A percentile compares a stretch with the other conserved stretches of the same genome.
These are phyloP conservation scores for Lepidium aucheri DNA, from an alignment of 345 rosid species.

Conservation along the genomic window DNA sequence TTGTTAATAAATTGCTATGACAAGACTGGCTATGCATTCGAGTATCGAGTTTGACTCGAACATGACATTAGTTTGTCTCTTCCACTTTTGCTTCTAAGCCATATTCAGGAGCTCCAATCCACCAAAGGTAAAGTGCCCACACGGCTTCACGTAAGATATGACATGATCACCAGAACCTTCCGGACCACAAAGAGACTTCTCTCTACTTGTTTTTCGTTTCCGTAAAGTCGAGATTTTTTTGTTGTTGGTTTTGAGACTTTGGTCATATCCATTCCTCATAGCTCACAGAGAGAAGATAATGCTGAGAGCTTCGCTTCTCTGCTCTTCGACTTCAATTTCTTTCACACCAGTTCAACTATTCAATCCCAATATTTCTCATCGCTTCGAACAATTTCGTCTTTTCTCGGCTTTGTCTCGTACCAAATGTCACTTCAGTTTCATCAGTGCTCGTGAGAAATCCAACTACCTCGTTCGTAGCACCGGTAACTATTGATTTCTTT, in stretches of 20 bases:
- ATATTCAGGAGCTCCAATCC: too few species aligned
- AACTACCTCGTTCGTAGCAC: slow-evolving; percentile 30
- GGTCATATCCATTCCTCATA: background rate
- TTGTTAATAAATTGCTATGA: too few species aligned
- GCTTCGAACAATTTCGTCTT: slow-evolving; percentile 1
- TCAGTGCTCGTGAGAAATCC: slow-evolving; percentile 12
- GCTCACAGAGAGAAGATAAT: slow-evolving; percentile 23
- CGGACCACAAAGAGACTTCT: background rate
- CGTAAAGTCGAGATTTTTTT: background rate
- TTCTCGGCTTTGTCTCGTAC: slow-evolving; percentile 19
- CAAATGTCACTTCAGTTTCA: slow-evolving; percentile 18
- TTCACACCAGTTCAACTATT: slow-evolving; percentile 10
- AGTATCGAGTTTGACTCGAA: too few species aligned
- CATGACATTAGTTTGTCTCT: too few species aligned
- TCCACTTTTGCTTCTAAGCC: too few species aligned
- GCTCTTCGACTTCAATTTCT: slow-evolving; percentile 32
- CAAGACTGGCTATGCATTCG: too few species aligned
- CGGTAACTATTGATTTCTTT: slow-evolving; percentile 17
- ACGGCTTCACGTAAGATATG: too few species aligned
- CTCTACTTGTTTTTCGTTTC: too few species aligned
- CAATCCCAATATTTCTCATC: background rate
- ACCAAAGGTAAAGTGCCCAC: too few species aligned
- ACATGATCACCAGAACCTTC: too few species aligned
- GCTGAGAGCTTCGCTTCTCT: slow-evolving; percentile 37
- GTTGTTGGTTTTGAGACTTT: background rate